Evolutionary conservation across 805 yeast species (phyloP).

Genomic region (Hanseniaspora taiwanica): DNA sequence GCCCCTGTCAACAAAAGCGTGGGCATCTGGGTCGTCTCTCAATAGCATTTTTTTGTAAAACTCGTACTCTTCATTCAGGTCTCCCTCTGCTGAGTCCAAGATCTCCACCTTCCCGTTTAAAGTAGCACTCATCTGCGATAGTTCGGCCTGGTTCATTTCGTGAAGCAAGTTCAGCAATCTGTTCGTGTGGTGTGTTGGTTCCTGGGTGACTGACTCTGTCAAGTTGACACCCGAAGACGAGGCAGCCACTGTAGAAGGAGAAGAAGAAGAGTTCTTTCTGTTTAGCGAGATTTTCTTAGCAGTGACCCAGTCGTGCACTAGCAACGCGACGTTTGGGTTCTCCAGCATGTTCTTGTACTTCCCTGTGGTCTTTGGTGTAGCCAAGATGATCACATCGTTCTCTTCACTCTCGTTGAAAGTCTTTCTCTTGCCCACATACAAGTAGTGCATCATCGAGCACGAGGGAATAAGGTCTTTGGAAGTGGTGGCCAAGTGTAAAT

Average conservation of each 20-base stretch:
- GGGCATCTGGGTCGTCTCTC: constrained; percentile 55
- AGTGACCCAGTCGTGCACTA: constrained; percentile 86
- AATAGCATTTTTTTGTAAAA: constrained; percentile 51
- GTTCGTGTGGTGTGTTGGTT: constrained; percentile 13
- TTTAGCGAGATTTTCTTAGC: constrained; percentile 31
- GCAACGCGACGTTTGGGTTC: constrained; percentile 69
- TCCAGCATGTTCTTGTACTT: constrained; percentile 55
- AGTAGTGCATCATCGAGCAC: constrained; percentile 84
- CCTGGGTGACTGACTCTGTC: constrained; percentile 12
- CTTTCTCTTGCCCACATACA: constrained; percentile 38
- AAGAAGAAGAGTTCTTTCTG: too few species aligned
- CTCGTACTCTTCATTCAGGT: constrained; percentile 33
- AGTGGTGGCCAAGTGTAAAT: constrained; percentile 78
- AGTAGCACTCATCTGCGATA: constrained; percentile 73
- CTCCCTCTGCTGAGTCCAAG: constrained; percentile 24
- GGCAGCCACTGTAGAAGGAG: too few species aligned
- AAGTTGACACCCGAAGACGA: background rate
- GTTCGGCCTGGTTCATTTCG: constrained; percentile 64
- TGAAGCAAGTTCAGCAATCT: constrained; percentile 50
- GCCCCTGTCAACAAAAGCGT: constrained; percentile 42
- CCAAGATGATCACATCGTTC: constrained; percentile 45
- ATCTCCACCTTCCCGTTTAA: constrained; percentile 58
- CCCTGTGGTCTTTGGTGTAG: constrained; percentile 59
- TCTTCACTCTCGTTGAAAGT: constrained; percentile 28
- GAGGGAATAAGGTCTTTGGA: constrained; percentile 52